Evolutionary conservation across 2,329 filamentous ascomycete species (phyloP), one percentile per base, ranked within the genome.

Genomic region (Corinectria fuckeliana): DNA sequence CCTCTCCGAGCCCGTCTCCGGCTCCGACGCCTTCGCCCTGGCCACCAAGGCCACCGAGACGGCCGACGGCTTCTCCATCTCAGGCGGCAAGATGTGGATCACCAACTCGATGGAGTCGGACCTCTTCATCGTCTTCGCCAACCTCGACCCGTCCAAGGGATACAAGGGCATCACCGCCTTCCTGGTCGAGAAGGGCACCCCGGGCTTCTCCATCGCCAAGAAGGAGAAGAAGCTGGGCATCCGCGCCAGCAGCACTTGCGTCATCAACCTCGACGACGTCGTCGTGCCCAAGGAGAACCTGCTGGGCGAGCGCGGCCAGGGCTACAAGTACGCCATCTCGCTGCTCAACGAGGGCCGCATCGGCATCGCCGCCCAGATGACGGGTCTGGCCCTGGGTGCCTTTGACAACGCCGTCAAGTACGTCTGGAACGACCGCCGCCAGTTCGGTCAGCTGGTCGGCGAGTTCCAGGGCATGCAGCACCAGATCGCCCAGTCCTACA

Each of bases 181-280:
- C 75, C 82, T 99, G 61, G 89, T 98, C 39, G 93, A 97, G 79
- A 97, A 97, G 82, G 89, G 84, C 71, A 91, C 87, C 49, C 88
- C 90, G 55, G 95, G 95, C 30, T 97, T 99, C 83, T 89, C 87
- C 61, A 96, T 99, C 72, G 93, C 95, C 38, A 99, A 99, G 87
- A 99, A 99, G 84, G 95, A 99, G 84, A 98, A 98, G 90, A 99
- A 99, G 84, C 88, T 99, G 48, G 95, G 95, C 59, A 99, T 99
- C 81, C 90, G 87, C 73, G 95, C 95, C 53, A 96, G 91, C 80
- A 96, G 91, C 80, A 99, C 95, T 28, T 99, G 95, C 78, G 94
- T 97, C 64, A 84, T 99, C 76, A 98, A 92, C 84, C 96, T 99
- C 71, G 95, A 99, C 78, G 95, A 99, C 72, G 93, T 98, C 51